Conservation (phyloP, 306 rosid species). For the Lagenaria siceraria region DNA sequence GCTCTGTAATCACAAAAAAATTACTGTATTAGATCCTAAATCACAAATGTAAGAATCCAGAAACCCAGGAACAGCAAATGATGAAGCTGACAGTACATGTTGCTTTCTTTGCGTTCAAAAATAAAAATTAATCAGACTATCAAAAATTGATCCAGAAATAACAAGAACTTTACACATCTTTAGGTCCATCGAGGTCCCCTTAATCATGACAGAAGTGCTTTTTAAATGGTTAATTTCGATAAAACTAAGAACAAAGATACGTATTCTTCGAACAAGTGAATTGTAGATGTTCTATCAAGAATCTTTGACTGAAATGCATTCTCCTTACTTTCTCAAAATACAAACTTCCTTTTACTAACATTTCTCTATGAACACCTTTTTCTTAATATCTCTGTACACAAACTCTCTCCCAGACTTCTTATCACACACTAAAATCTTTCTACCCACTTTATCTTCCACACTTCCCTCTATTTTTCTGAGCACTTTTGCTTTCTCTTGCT, state of each 20-base stretch:
- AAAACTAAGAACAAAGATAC: background rate
- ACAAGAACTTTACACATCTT: background rate
- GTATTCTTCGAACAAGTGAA: background rate
- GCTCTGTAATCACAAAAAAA: constrained; percentile 23
- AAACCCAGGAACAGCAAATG: background rate
- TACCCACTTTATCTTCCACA: background rate
- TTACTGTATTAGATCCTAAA: background rate
- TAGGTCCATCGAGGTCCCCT: background rate
- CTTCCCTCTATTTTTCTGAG: background rate
- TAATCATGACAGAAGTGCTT: background rate
- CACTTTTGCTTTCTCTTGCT: background rate
- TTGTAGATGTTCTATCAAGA: background rate
- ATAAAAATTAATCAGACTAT: background rate
- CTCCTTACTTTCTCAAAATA: background rate
- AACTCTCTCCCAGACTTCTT: too few species aligned
- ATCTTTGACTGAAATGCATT: background rate
- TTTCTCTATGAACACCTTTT: background rate
- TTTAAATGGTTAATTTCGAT: background rate
- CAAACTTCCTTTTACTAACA: background rate
- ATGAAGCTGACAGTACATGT: background rate
- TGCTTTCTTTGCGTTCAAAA: background rate
- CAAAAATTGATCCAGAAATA: background rate
- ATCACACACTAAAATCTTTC: background rate
- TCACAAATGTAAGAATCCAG: background rate
- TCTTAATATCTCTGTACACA: background rate